Base-by-base conservation (phyloP, 345 rosid species). In the Populus pruinosa region DNA sequence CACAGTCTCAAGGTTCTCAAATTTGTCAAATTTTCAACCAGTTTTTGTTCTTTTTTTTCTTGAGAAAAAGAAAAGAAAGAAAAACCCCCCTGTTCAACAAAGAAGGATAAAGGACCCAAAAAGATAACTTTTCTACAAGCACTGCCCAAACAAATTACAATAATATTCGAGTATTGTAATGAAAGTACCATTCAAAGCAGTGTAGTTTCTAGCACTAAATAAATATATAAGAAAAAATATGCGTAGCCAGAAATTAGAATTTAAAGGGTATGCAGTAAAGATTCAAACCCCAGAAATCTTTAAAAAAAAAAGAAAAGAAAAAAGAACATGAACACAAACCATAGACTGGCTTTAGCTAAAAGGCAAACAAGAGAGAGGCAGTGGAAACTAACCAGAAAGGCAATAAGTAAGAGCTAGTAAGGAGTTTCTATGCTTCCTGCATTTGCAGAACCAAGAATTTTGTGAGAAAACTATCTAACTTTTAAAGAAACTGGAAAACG, bases 371-470 rank as follows among this genome's bases (percentile, higher is more conserved):
- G 63, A 59, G 29, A 31, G 31, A 63, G 61, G 56, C 29, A 74
- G 29, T 50, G 79, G 53, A 65, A 79, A 82, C 85, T 67, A 68
- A 80, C 85, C 84, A 75, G 81, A 80, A 75, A 27, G 79, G 67
- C 7, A 27, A 41, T 1, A 47, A 70, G 12, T 62, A 74, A 64
- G 70, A 67, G 77, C 41, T 36, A 81, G 76, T 50, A 62, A 20
- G 63, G 6, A 59, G 14, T n/a, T 59, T 59, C 49, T 72, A 35
- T 71, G 47, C 72, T 67, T 56, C 79, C 47, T 83, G 87, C 80
- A 83, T 65, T 44, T 56, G 74, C 27, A 72, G 36, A 81, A 66
- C 36, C 74, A 67, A 61, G 38, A 73, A 76, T n/a, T n/a, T 53
- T 33, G 55, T 6, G 25, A 23, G 71, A 59, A 6, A 39, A 56